Percentiles rank a stretch among this genome's conserved stretches.
phyloP scores from a whole-genome alignment of 352 stramenopile species.

The Globisporangium yorkense region DNA sequence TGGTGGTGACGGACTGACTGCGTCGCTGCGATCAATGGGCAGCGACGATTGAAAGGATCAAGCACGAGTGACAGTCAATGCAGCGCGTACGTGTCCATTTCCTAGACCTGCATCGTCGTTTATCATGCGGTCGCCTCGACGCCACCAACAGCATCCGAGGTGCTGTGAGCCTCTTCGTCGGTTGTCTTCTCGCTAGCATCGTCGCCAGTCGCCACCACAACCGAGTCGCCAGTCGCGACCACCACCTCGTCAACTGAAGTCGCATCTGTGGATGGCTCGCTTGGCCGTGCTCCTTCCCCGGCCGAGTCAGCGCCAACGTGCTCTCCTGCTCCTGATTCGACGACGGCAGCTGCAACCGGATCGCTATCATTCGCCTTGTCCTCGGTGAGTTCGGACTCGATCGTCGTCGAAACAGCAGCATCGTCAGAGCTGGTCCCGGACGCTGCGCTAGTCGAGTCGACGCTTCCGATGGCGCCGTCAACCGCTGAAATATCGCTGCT shows the following conservation, averaged over 20 bases:
- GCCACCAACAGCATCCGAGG: background rate
- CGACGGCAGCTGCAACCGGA: background rate
- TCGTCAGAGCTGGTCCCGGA: background rate
- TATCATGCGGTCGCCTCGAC: background rate
- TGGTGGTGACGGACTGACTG: too few relatives aligned
- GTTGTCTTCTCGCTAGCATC: background rate
- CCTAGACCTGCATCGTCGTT: background rate
- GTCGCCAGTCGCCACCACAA: background rate
- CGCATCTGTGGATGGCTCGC: background rate
- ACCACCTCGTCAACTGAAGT: too few relatives aligned
- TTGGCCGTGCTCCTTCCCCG: background rate
- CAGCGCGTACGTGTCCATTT: background rate
- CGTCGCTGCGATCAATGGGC: background rate
- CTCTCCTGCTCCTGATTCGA: background rate
- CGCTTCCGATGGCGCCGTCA: background rate
- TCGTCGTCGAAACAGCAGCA: background rate
- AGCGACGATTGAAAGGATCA: too few relatives aligned
- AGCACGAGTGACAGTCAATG: background rate
- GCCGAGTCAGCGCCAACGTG: background rate
- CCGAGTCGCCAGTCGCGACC: background rate
- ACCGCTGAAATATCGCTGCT: background rate
- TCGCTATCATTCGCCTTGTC: background rate
- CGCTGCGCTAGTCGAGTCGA: background rate
- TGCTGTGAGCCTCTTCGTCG: background rate
- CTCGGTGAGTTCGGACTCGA: background rate